phyloP scores from a whole-genome alignment of 2,329 filamentous ascomycete species.

The Fusarium albidum region DNA sequence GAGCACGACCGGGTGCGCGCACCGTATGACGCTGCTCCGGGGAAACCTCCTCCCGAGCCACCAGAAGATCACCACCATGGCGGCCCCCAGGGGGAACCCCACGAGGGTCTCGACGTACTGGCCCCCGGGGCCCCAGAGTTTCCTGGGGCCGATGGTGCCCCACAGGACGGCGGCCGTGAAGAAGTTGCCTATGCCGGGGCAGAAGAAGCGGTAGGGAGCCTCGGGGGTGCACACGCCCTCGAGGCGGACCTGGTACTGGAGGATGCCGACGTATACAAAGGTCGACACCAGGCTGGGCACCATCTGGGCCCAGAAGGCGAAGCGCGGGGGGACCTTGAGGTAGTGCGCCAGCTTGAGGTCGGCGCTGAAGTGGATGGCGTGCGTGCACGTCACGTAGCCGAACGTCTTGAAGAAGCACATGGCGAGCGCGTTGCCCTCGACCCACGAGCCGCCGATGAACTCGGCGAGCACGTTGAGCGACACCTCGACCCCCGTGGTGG shows the following conservation, averaged over 20 bases:
- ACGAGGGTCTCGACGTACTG: constrained; percentile 47
- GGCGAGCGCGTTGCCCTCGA: constrained; percentile 53
- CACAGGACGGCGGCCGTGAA: constrained; percentile 51
- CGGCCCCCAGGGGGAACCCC: constrained; percentile 51
- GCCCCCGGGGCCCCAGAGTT: constrained; percentile 47
- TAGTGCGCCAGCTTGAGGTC: constrained; percentile 52
- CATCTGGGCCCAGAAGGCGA: constrained; percentile 48
- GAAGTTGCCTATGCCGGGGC: constrained; percentile 50
- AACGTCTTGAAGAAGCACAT: constrained; percentile 58
- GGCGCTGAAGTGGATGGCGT: constrained; percentile 47
- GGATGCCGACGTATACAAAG: constrained; percentile 44
- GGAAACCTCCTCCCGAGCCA: constrained; percentile 45
- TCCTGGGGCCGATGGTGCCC: constrained; percentile 50
- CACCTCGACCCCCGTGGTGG: constrained; percentile 53
- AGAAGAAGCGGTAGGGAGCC: constrained; percentile 48
- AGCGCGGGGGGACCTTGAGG: constrained; percentile 53
- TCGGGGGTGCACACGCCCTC: constrained; percentile 47
- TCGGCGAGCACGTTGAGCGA: constrained; percentile 57
- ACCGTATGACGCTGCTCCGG: constrained; percentile 44
- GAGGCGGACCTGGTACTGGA: constrained; percentile 50
- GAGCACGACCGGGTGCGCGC: constrained; percentile 53
- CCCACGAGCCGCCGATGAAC: constrained; percentile 55
- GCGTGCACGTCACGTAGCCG: constrained; percentile 46
- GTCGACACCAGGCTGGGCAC: constrained; percentile 47
- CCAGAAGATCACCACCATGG: constrained; percentile 48